These are phyloP conservation scores for Cystoisospora suis DNA, from an alignment of 169 alveolate genomes.

Conservation along the genomic window DNA sequence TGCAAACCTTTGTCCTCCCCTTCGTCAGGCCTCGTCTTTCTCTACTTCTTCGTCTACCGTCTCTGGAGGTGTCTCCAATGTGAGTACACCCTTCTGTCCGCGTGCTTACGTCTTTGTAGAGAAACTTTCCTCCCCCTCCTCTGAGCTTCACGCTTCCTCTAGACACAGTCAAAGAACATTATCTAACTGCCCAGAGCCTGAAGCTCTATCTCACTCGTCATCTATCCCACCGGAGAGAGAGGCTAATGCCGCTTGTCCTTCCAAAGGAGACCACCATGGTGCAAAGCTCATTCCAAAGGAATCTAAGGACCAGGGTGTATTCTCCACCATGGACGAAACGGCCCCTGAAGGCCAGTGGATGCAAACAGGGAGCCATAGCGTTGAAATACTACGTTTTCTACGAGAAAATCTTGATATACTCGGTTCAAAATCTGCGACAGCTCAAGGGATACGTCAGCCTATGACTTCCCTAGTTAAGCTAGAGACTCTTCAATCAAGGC, in stretches of 20 bases:
- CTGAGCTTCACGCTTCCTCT: not conserved
- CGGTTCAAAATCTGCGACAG: not conserved
- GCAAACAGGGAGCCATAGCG: not conserved
- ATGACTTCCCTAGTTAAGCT: slow-evolving; percentile 13
- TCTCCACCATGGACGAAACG: not conserved
- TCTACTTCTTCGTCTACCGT: not conserved
- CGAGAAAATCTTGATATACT: not conserved
- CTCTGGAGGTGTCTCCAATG: not conserved
- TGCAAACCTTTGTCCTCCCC: not conserved
- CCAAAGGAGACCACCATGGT: not conserved
- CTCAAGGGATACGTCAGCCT: not conserved
- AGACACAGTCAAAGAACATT: not conserved
- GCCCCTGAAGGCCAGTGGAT: not conserved
- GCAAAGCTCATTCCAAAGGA: not conserved
- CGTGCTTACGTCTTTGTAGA: not conserved
- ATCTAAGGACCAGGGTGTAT: too few relatives aligned
- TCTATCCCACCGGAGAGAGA: not conserved
- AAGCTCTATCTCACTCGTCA: too few relatives aligned
- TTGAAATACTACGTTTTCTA: not conserved
- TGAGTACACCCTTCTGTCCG: not conserved
- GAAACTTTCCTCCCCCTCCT: not conserved
- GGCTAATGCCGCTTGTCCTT: not conserved
- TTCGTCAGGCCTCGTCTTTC: not conserved
- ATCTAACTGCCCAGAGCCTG: not conserved
- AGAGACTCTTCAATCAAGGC: not conserved